Base-by-base conservation (phyloP, 371 early-diverging fungal species). In the Phascolomyces articulosus region DNA sequence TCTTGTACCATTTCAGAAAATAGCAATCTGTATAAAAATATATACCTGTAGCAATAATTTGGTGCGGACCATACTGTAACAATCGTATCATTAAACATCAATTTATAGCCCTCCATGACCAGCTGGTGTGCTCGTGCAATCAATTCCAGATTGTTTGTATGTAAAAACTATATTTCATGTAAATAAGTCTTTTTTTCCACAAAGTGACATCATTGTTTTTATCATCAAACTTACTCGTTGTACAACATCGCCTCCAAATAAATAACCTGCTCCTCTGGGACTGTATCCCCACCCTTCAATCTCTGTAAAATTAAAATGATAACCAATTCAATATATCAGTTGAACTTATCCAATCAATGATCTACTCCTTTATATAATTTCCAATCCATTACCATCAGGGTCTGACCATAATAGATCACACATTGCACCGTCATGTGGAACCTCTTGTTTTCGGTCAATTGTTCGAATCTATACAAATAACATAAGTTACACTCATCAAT, bases 1-100 rank as follows among this genome's bases (percentile, higher is more conserved):
- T 8, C 16, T 18, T 16, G 8, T 15, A 44, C 6, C 4, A 34
- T 34, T 2, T 34, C 34, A 9, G n/a, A n/a, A n/a, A 26, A 8
- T 21, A 18, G 28, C 29, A 13, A 40, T 7, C 3, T 54, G 40
- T 26, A 29, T 40, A 21, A 23, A 48, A 66, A 24, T 47, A 24
- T 23, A 26, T 81, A 83, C 83, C 86, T 64, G 73, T 99, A 99
- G 73, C 99, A 99, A 76, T 99, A 99, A 78, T 99, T 99, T 48
- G 99, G 99, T 21, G 99, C 99, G 10, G 95, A 95, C 95, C 99
- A 99, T 2, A 99, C 97, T 7, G 99, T 99, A 13, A 99, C 99
- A 49, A 98, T 88, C 2, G 91, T 93, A 38, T 95, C 90, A 59
- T 97, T 94, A 84, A 98, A 98, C 95, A 96, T 95, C 26, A 89